Evolutionary conservation across 2,329 filamentous ascomycete species (phyloP).

Genomic region (Xylaria digitata): DNA sequence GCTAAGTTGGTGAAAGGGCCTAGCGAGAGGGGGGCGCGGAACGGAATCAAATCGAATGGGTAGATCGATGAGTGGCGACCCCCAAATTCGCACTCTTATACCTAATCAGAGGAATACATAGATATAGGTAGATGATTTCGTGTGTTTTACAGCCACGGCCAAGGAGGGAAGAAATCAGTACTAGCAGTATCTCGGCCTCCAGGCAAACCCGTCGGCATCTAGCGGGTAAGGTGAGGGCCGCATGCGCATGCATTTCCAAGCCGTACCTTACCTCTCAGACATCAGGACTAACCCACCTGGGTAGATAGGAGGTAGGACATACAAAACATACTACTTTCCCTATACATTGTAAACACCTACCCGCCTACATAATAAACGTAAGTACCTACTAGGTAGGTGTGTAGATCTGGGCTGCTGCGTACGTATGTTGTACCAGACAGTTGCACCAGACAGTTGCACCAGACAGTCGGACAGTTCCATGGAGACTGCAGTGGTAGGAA

Average conservation of each 20-base stretch:
- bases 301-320: background rate
- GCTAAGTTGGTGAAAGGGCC: constrained; percentile 2
- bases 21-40: background rate
- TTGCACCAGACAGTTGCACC: background rate
- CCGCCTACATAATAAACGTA: background rate
- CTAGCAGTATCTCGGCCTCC: background rate
- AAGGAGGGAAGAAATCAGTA: too few relatives aligned
- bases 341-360: too few relatives aligned
- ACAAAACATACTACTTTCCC: too few relatives aligned
- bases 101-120: background rate
- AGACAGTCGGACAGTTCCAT: background rate
- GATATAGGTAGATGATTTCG: background rate
- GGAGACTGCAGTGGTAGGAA: constrained; percentile 11
- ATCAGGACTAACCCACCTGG: background rate
- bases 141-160: constrained; percentile 9
- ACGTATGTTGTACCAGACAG: too few relatives aligned
- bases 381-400: background rate
- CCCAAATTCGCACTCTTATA: background rate
- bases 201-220: too few relatives aligned
- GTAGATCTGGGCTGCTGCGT: background rate
- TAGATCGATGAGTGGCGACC: constrained; percentile 3
- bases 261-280: constrained; percentile 4
- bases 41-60: constrained; percentile 2
- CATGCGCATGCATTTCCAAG: background rate
- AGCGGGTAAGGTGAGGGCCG: background rate